Evolutionary conservation across 331 rosid species (phyloP).

Genomic region (Pyrus hybrid): DNA sequence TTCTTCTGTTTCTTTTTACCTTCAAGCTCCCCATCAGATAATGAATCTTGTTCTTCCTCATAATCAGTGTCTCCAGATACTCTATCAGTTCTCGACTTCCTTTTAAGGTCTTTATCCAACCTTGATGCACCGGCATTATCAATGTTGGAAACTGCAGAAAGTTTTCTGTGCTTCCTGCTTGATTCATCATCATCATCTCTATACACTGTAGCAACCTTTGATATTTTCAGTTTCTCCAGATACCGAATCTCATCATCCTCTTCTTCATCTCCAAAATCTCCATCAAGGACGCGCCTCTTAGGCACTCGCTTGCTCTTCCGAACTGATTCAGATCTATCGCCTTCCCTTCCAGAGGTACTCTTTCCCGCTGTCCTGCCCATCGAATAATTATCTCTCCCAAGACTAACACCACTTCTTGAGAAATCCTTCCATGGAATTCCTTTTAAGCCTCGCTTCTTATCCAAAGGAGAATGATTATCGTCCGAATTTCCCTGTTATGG

Average conservation of each 20-base stretch:
- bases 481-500: slow-evolving; percentile 55
- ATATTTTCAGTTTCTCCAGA: slow-evolving; percentile 78
- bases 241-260: slow-evolving; percentile 87
- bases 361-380: slow-evolving; percentile 59
- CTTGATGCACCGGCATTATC: slow-evolving; percentile 43
- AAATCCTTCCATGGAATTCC: slow-evolving; percentile 94
- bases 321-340: slow-evolving; percentile 59
- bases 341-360: slow-evolving; percentile 44
- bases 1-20: slow-evolving; percentile 61
- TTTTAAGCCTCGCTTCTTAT: slow-evolving; percentile 53
- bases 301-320: slow-evolving; percentile 87
- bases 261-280: slow-evolving; percentile 58
- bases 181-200: slow-evolving; percentile 58
- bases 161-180: slow-evolving; percentile 60
- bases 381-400: slow-evolving; percentile 48
- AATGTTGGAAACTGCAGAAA: slow-evolving; percentile 51
- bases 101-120: slow-evolving; percentile 49
- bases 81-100: slow-evolving; percentile 49
- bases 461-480: slow-evolving; percentile 46
- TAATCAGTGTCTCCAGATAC: slow-evolving; percentile 52
- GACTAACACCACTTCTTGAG: slow-evolving; percentile 53
- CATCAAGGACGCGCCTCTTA: slow-evolving; percentile 64
- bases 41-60: slow-evolving; percentile 61
- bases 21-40: slow-evolving; percentile 61
- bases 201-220: slow-evolving; percentile 47